Base-by-base conservation (phyloP, 345 rosid species). In the Lumnitzera racemosa region DNA sequence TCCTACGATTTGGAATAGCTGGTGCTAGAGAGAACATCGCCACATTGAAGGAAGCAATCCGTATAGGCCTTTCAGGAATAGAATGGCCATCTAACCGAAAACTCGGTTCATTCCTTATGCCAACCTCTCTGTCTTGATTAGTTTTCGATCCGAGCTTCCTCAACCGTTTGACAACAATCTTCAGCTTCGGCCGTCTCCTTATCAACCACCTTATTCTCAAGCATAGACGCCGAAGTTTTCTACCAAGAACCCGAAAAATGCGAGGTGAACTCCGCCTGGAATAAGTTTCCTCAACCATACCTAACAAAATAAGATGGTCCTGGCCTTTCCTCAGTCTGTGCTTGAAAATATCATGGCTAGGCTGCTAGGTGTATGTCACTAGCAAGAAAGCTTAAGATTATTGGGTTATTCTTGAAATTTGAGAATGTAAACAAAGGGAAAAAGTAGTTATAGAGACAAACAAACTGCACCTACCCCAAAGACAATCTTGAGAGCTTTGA, bases 1-100 rank as follows among this genome's bases (percentile, higher is more conserved):
- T 82, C 55, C 74, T 81, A 31, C 68, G 47, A 61, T 58, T 75
- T 14, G 90, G 78, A 61, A 87, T 70, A 12, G 88, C 96, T 0
- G 96, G 98, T 2, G 96, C 96, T 12, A 92, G 91, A 29, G 94
- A 80, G 74, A 92, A 89, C 98, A 92, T 92, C 36, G 96, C 98
- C 51, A 92, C 98, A 14, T 92, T 89, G 68, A 89, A 89, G 2
- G 96, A 87, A 10, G 96, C 96, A 52, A 89, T 69, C 55, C 96
- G 87, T 25, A 92, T 82, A 1, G 80, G 94, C 61, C 72, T 80
- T 43, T 66, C 68, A 0, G 80, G 51, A 29, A 60, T 61, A 57
- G 72, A 65, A 56, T 63, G 64, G 16, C 67, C 69, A 25, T 66
- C 70, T 17, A 36, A 57, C 72, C 56, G 55, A 63, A 53, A 8